phyloP scores from a whole-genome alignment of 202 grass and related monocot genomes.

The Panicum hallii region DNA sequence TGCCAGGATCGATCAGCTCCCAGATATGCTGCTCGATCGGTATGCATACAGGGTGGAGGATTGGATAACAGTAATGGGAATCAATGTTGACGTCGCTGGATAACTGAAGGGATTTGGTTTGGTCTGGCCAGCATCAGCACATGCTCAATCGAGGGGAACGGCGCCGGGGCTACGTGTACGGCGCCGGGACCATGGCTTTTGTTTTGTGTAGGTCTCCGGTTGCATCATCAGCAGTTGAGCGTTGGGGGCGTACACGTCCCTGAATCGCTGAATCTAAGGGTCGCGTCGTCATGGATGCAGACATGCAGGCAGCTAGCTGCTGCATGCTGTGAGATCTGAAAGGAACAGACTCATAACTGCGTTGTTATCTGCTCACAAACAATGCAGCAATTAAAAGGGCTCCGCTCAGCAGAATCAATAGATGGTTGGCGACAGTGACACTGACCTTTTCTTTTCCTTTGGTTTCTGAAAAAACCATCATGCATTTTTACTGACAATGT shows the following conservation, averaged over 20 bases:
- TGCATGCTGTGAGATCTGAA: not conserved
- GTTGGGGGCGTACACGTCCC: not conserved
- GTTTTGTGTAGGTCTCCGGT: slow-evolving; percentile 8
- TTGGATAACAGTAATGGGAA: not conserved
- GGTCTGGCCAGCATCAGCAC: not conserved
- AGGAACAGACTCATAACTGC: slow-evolving; percentile 17
- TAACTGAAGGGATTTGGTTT: not conserved
- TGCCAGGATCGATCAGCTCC: too few species aligned
- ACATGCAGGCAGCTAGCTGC: not conserved
- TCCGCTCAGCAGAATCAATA: not conserved
- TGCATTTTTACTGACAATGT: not conserved
- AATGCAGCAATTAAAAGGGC: not conserved
- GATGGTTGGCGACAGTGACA: not conserved
- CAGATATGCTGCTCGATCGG: not conserved
- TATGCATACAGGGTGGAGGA: not conserved
- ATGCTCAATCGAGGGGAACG: not conserved
- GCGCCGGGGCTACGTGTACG: slow-evolving; percentile 29
- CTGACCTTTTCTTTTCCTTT: not conserved
- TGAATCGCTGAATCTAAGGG: not conserved
- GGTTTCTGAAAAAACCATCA: not conserved
- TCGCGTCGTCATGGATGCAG: not conserved
- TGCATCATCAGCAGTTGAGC: slow-evolving; percentile 11
- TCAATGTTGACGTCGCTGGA: slow-evolving; percentile 34
- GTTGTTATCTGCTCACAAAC: not conserved
- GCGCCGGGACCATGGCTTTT: not conserved